Evolutionary conservation across 2,329 filamentous ascomycete genomes (phyloP).

Genomic region (Calonectria montana): DNA sequence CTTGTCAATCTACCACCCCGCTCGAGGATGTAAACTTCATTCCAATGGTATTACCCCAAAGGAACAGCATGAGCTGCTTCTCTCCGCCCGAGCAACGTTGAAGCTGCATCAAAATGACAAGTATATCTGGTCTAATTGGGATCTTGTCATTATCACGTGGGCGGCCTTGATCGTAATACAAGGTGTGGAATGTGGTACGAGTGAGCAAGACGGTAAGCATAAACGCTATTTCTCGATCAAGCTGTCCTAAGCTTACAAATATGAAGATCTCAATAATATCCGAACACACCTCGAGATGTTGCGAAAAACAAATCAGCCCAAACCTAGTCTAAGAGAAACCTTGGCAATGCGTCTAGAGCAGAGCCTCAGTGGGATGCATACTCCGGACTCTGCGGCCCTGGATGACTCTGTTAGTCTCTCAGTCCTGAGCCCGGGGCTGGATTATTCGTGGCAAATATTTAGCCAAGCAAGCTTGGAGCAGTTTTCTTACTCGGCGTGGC

Average conservation of each 20-base stretch:
- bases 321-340: constrained; percentile 4
- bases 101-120: constrained; percentile 16
- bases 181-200: constrained; percentile 7
- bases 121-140: constrained; percentile 16
- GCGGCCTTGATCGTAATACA: constrained; percentile 17
- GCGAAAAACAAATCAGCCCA: background rate
- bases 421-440: background rate
- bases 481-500: background rate
- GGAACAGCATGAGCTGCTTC: constrained; percentile 14
- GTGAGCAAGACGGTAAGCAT: constrained; percentile 3
- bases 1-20: constrained; percentile 15
- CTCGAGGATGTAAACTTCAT: constrained; percentile 10
- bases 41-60: constrained; percentile 13
- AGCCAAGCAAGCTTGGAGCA: constrained; percentile 18
- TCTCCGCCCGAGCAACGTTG: constrained; percentile 12
- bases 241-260: background rate
- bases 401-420: background rate
- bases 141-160: constrained; percentile 19
- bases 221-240: background rate
- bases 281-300: constrained; percentile 20
- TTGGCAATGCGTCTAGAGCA: constrained; percentile 19
- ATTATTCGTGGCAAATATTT: constrained; percentile 26
- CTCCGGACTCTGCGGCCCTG: background rate
- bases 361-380: constrained; percentile 13
- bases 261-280: constrained; percentile 13